Base-by-base conservation (phyloP, 176 grass and related monocot genomes). In the Cymbopogon citratus region DNA sequence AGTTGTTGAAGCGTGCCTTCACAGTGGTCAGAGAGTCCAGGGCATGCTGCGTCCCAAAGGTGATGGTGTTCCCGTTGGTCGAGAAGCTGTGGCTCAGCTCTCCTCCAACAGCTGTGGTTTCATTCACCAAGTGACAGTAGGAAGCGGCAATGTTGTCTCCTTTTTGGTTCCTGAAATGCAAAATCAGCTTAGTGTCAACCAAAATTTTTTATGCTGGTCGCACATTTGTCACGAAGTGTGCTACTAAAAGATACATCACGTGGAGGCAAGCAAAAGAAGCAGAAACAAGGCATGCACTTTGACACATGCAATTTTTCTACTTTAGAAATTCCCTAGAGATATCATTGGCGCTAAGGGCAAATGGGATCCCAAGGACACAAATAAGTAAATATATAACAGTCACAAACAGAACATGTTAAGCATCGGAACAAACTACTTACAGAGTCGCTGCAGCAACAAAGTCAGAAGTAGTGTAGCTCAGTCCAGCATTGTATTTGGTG, bases 1-100 rank as follows among this genome's bases (percentile, higher is more conserved):
- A 80, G 85, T 88, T 96, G 83, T 96, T 93, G 66, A 91, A 79
- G 40, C 93, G 87, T 1, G 76, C 85, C 85, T 96, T 96, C 77
- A 89, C 69, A 13, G 68, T 60, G 26, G 93, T 96, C 63, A 90
- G 69, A 24, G 86, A 52, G 71, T 93, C 78, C 81, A 96, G 26
- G 51, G 84, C 68, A 23, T 93, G 84, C 45, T 89, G 86, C 2
- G 88, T 61, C 41, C 93, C 93, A 27, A 96, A 83, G 84, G 80
- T 90, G 19, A 96, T 34, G 14, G 72, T 91, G 83, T 88, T 96
- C 66, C 77, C 83, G 10, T 93, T 92, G 83, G 74, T 88, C 0
- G 86, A 96, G 88, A 96, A 93, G 78, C 80, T 78, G 69, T 93
- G 90, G 5, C 79, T 80, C 8, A 96, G 52, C 76, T 96, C 93